Evolutionary conservation across 2,329 filamentous ascomycete genomes (phyloP).

Genomic region (Hortaea sp.): DNA sequence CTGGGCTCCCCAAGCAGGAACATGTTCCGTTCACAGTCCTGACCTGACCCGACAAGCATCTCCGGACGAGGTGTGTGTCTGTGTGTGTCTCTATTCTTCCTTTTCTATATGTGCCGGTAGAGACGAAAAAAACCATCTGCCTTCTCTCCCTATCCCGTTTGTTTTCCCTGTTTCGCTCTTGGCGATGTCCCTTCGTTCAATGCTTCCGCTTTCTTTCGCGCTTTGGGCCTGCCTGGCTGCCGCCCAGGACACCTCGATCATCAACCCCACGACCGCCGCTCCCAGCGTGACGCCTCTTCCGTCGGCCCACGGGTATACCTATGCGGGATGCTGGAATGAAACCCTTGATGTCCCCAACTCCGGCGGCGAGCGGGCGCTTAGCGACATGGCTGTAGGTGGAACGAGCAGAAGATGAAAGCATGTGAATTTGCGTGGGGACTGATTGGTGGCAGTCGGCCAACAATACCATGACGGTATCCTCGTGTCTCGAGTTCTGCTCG

Average conservation of each 20-base stretch:
- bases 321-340: constrained; percentile 52
- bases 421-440: too few relatives aligned
- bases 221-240: constrained; percentile 10
- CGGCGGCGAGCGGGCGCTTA: constrained; percentile 36
- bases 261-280: constrained; percentile 19
- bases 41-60: too few relatives aligned
- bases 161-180: constrained; percentile 1
- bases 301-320: constrained; percentile 31
- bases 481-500: constrained; percentile 45
- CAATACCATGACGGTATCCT: constrained; percentile 40
- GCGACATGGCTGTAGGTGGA: constrained; percentile 18
- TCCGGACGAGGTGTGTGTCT: too few relatives aligned
- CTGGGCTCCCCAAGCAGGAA: too few relatives aligned
- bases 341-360: constrained; percentile 33
- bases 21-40: too few relatives aligned
- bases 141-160: too few relatives aligned
- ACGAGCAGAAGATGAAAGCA: neutral
- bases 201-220: constrained; percentile 2
- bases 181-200: constrained; percentile 5
- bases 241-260: constrained; percentile 13
- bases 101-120: too few relatives aligned
- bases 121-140: too few relatives aligned
- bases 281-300: constrained; percentile 14
- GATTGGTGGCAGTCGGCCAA: constrained; percentile 21
- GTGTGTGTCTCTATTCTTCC: too few relatives aligned